A percentile compares a stretch with the other conserved stretches of the same genome.
These are phyloP conservation scores for Alternaria triticina DNA, from an alignment of 2,329 filamentous ascomycete genomes.

Conservation along the genomic window DNA sequence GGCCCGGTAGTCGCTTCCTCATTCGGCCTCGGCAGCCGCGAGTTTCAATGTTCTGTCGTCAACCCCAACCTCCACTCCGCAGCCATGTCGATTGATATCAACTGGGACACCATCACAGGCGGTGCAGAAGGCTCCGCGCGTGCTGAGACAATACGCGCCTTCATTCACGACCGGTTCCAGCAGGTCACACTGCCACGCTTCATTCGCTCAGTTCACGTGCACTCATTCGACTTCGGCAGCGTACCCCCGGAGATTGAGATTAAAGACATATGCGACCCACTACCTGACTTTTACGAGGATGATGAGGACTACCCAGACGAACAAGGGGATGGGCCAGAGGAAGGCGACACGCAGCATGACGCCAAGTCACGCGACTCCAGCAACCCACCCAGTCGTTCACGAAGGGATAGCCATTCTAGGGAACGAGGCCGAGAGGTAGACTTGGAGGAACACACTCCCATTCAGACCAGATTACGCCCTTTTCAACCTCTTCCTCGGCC, in stretches of 20 bases:
- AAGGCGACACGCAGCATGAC: constrained; percentile 34
- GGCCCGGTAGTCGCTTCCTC: constrained; percentile 26
- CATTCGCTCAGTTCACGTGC: constrained; percentile 94
- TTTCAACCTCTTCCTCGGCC: constrained; percentile 35
- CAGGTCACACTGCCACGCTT: constrained; percentile 89
- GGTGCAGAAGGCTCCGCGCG: constrained; percentile 86
- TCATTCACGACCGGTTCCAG: constrained; percentile 96
- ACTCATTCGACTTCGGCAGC: constrained; percentile 89
- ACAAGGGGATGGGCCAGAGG: constrained; percentile 53
- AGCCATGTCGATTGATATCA: constrained; percentile 94
- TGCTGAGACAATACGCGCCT: constrained; percentile 85
- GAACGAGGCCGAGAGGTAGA: constrained; percentile 27
- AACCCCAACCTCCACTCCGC: constrained; percentile 30
- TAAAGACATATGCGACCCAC: constrained; percentile 94
- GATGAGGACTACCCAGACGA: constrained; percentile 69
- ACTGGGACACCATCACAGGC: constrained; percentile 91
- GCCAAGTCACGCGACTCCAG: constrained; percentile 30
- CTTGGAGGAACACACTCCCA: constrained; percentile 20
- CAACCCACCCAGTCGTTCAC: constrained; percentile 40
- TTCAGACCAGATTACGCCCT: constrained; percentile 29
- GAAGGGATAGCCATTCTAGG: constrained; percentile 39
- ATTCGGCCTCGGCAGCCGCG: constrained; percentile 24
- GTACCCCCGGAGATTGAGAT: constrained; percentile 85
- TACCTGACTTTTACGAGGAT: constrained; percentile 95
- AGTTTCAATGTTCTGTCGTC: constrained; percentile 22